Percentiles rank a stretch among this genome's conserved stretches.
Conservation (phyloP, 1,284 basidiomycete species). For the Tilletia caries region DNA sequence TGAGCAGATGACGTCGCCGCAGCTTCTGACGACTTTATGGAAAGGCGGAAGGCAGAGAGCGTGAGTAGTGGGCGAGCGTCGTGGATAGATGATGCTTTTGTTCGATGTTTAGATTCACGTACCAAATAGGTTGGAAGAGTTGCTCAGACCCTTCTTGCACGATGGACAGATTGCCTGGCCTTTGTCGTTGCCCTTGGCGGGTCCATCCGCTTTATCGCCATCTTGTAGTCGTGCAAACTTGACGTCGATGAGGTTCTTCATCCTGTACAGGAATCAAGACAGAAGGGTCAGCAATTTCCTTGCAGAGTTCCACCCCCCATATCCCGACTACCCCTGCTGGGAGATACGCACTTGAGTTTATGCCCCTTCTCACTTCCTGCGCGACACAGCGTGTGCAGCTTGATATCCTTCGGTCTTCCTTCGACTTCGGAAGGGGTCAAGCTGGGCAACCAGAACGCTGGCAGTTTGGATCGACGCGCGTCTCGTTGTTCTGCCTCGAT, state of each 20-base stretch:
- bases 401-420: slow-evolving; percentile 64
- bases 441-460: slow-evolving; percentile 73
- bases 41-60: slow-evolving; percentile 8
- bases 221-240: slow-evolving; percentile 59
- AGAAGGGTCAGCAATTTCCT: background rate
- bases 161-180: slow-evolving; percentile 42
- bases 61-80: too few species aligned
- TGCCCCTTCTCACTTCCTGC: slow-evolving; percentile 58
- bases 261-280: slow-evolving; percentile 54
- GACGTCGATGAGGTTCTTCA: slow-evolving; percentile 73
- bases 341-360: background rate
- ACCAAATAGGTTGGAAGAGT: slow-evolving; percentile 8
- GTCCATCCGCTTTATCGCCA: background rate
- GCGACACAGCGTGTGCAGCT: slow-evolving; percentile 79
- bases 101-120: background rate
- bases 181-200: background rate
- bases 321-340: background rate
- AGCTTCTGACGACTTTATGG: slow-evolving; percentile 58
- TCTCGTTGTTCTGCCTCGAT: slow-evolving; percentile 77
- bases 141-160: slow-evolving; percentile 72
- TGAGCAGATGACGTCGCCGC: slow-evolving; percentile 78
- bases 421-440: slow-evolving; percentile 24
- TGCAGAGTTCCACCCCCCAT: too few species aligned
- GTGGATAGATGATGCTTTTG: too few species aligned
- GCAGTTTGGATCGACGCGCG: slow-evolving; percentile 75